phyloP scores from a whole-genome alignment of 768 basidiomycete genomes.

The Lactarius psammicola region DNA sequence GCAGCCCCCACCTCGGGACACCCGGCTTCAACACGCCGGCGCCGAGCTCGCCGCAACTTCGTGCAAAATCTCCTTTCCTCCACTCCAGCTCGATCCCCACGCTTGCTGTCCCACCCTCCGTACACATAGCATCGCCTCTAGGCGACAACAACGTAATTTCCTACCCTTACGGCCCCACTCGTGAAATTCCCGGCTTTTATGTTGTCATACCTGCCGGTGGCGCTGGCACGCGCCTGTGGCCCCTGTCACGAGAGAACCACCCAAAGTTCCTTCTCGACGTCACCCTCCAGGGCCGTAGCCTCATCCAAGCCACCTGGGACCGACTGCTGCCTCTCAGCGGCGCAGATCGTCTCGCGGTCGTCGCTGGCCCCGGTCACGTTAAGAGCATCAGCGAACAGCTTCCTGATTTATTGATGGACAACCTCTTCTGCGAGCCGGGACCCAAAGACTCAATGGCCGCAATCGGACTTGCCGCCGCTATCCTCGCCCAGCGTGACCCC shows the following conservation, averaged over 20 bases:
- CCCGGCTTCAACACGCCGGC: conserved; percentile 63
- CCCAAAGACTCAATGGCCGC: conserved; percentile 91
- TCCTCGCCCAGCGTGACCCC: conserved; percentile 72
- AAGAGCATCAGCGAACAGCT: conserved; percentile 74
- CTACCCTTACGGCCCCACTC: conserved; percentile 46
- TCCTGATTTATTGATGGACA: conserved; percentile 66
- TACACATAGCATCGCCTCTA: conserved; percentile 68
- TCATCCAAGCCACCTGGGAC: conserved; percentile 91
- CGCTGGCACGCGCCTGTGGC: conserved; percentile 87
- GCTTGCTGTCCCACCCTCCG: conserved; percentile 41
- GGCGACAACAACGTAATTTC: conserved; percentile 58
- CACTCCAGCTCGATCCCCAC: conserved; percentile 46
- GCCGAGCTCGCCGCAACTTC: conserved; percentile 74
- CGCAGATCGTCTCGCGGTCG: conserved; percentile 70
- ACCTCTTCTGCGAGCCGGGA: conserved; percentile 83
- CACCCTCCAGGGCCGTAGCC: conserved; percentile 78
- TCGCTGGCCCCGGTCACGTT: conserved; percentile 77
- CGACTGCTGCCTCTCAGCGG: conserved; percentile 77
- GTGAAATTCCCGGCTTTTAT: conserved; percentile 83
- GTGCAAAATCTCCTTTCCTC: conserved; percentile 78
- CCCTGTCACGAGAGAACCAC: conserved; percentile 77
- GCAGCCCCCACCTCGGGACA: conserved; percentile 33
- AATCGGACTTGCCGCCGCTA: conserved; percentile 82
- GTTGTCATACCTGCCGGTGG: conserved; percentile 90
- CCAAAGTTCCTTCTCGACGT: conserved; percentile 88